Conservation (phyloP, 2,329 filamentous ascomycete genomes). For the Penicillium digitatum region DNA sequence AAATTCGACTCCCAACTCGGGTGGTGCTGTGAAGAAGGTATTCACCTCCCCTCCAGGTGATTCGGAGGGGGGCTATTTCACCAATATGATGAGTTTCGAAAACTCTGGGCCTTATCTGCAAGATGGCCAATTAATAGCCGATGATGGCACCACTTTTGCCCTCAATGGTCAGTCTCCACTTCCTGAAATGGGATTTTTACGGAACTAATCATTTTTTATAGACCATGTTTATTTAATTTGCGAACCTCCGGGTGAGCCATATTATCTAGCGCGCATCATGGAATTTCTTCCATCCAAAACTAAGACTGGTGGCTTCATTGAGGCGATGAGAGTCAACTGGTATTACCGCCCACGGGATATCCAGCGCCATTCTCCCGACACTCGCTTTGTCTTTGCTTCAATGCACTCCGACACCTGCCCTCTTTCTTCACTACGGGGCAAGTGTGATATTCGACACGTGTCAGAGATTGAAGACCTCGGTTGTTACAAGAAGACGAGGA, state of each 20-base stretch:
- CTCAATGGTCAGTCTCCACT: constrained; percentile 69
- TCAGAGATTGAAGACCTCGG: constrained; percentile 80
- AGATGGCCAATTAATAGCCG: constrained; percentile 75
- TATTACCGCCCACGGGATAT: constrained; percentile 97
- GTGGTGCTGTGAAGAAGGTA: constrained; percentile 34
- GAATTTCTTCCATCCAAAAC: constrained; percentile 86
- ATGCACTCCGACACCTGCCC: constrained; percentile 99
- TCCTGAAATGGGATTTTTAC: constrained; percentile 3
- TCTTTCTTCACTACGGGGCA: constrained; percentile 84
- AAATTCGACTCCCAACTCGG: constrained; percentile 30
- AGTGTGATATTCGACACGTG: constrained; percentile 84
- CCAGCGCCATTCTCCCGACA: constrained; percentile 84
- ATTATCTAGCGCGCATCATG: constrained; percentile 97
- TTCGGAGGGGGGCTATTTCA: constrained; percentile 48
- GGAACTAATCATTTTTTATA: constrained; percentile 42
- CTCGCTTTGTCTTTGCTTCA: constrained; percentile 84
- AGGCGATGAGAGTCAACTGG: constrained; percentile 93
- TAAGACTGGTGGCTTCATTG: constrained; percentile 67
- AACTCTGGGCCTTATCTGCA: constrained; percentile 64
- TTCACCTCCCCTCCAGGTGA: constrained; percentile 35
- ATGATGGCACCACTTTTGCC: constrained; percentile 80
- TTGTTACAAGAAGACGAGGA: constrained; percentile 74
- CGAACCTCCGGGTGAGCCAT: constrained; percentile 94
- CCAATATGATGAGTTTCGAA: constrained; percentile 87
- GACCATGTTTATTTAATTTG: constrained; percentile 94